Evolutionary conservation across 169 alveolate species (phyloP), one percentile per base, ranked within the genome.

Genomic region (Miamiensis avidus): DNA sequence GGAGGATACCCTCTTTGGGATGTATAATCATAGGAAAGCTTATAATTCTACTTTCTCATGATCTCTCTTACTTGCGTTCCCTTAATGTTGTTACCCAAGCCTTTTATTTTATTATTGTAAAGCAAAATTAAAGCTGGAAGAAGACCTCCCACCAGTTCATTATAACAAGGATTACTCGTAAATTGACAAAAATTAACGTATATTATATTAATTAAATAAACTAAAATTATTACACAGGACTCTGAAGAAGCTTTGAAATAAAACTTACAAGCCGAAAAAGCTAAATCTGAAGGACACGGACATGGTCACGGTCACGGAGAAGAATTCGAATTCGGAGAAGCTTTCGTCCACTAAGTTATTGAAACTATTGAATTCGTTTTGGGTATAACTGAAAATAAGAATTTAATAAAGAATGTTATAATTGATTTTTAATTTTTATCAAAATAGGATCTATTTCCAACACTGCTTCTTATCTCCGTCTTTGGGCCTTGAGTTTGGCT

Each of bases 381-480:
- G 30, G 95, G 95, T 64, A 91, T 31, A 31, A 4, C 30, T 33
- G 1, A 32, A 32, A 32, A 31, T 32, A 31, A 76, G n/a, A 4
- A 15, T 15, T 4, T 15, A 11, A 31, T 31, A 29, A 20, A 0
- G 16, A 25, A 76, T 32, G 0, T 29, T 33, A 32, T 76, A 31
- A 27, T 0, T 33, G 15, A 77, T 27, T 77, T 76, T 0, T 33
- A 25, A 29, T 0, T 82, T 72, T 31, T 29, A 1, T 31, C 15
- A 69, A 65, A 49, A 20, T 75, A 86, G 99, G 99, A 11, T 93
- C 99, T 32, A 96, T 99, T 65, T 98, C 99, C 73, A 99, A 99
- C 93, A 99, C 99, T 26, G 99, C 99, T 16, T 98, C 99, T 27
- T 99, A 99, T 91, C 96, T 99, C 86, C 99, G 99, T 88, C 94